Evolutionary conservation across 1,139 yeast genomes (phyloP), one percentile per base, ranked within the genome.

Genomic region (Blastobotrys arbuscula): DNA sequence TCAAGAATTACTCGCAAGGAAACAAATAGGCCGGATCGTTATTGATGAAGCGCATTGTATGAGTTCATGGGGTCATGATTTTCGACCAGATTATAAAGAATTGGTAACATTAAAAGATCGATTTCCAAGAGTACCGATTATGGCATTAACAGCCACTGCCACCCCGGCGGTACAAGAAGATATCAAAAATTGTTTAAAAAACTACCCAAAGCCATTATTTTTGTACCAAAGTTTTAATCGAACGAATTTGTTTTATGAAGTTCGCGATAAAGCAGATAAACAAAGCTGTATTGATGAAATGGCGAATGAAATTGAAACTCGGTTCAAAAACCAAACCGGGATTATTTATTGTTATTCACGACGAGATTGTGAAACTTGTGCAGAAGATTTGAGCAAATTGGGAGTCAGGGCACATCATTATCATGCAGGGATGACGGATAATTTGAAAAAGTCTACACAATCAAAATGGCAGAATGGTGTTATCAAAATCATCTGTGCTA

Each of bases 11-110:
- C 74, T 85, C 62, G 70, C 73, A 2, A 74, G 74, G 36, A 71
- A 75, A 5, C 71, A 73, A 58, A 69, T 94, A 38, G 96, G 97
- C 0, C 73, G 97, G 48, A 78, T 94, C 31, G 97, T 94, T 10
- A 89, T 94, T 43, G 99, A 94, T 68, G 99, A 94, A 63, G 98
- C 98, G 0, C 99, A 94, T 68, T 94, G 99, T 75, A 95, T 94
- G 50, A 87, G 96, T 52, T 85, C 95, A 10, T 94, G 99, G 99
- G 99, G 99, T 16, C 98, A 94, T 66, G 98, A 94, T 67, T 94
- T 94, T 65, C 75, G 99, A 51, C 97, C 97, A 0, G 97, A 92
- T 65, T 94, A 94, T 68, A 87, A 89, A 60, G 84, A 82, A 28
- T 73, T 94, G 65, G 81, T 82, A 36, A 75, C 76, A 55, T 84